These are phyloP conservation scores for Pseudogymnoascus destructans DNA, from an alignment of 2,329 filamentous ascomycete genomes.

Conservation along the genomic window DNA sequence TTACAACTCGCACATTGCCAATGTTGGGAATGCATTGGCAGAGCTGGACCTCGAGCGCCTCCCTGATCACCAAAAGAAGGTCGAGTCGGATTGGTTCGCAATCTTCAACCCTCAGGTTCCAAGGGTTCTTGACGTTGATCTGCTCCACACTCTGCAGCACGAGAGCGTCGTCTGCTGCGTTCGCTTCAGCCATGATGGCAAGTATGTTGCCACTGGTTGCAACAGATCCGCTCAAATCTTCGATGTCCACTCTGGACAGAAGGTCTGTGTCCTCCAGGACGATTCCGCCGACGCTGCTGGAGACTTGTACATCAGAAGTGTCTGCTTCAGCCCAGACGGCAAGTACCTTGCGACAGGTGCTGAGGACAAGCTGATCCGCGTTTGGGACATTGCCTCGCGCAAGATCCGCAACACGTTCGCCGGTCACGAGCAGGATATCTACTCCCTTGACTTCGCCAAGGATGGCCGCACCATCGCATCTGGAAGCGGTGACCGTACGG, in stretches of 20 bases:
- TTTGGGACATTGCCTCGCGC: slow-evolving; percentile 82
- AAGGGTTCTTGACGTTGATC: slow-evolving; percentile 80
- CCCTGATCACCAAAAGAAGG: slow-evolving; percentile 76
- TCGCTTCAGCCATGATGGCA: slow-evolving; percentile 87
- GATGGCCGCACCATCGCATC: slow-evolving; percentile 92
- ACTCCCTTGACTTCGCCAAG: slow-evolving; percentile 86
- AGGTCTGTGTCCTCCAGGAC: slow-evolving; percentile 82
- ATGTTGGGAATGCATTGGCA: slow-evolving; percentile 59
- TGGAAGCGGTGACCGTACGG: slow-evolving; percentile 85
- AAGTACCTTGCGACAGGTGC: slow-evolving; percentile 89
- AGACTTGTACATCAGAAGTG: slow-evolving; percentile 92
- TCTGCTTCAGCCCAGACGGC: slow-evolving; percentile 96
- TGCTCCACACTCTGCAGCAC: slow-evolving; percentile 84
- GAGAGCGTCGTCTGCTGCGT: slow-evolving; percentile 98
- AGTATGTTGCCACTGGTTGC: slow-evolving; percentile 92
- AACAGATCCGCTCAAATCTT: slow-evolving; percentile 99
- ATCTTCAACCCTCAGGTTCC: slow-evolving; percentile 91
- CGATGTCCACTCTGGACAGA: slow-evolving; percentile 75
- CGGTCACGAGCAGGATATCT: slow-evolving; percentile 98
- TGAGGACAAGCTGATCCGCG: slow-evolving; percentile 87
- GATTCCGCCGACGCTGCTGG: slow-evolving; percentile 75
- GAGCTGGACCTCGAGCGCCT: slow-evolving; percentile 81
- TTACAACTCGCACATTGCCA: slow-evolving; percentile 31
- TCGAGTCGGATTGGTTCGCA: slow-evolving; percentile 85
- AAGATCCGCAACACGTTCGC: slow-evolving; percentile 84